Evolutionary conservation across 352 stramenopile species (phyloP).

Genomic region (Pythium graminicola): DNA sequence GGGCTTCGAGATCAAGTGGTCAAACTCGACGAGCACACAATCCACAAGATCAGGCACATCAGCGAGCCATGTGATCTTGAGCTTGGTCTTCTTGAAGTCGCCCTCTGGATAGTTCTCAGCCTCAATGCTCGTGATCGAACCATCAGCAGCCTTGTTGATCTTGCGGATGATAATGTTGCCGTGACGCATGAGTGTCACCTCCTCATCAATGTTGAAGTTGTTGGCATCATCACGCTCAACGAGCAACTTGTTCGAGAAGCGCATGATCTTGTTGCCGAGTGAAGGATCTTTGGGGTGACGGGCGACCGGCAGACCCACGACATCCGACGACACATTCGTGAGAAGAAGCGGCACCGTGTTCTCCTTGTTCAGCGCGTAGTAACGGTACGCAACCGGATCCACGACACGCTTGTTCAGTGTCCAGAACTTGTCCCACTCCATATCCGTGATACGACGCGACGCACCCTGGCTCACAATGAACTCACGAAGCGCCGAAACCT

Average conservation of each 20-base stretch:
- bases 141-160: conserved; percentile 50
- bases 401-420: conserved; percentile 98
- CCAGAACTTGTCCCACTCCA: conserved; percentile 99
- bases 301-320: conserved; percentile 56
- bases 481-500: conserved; percentile 91
- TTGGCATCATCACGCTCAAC: conserved; percentile 95
- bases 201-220: conserved; percentile 92
- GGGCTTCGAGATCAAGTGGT: conserved; percentile 98
- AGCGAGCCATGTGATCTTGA: conserved; percentile 96
- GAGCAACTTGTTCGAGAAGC: conserved; percentile 86
- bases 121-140: conserved; percentile 54
- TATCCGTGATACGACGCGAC: conserved; percentile 95
- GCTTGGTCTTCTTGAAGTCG: conserved; percentile 94
- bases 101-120: conserved; percentile 69
- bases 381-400: conserved; percentile 92
- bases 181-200: conserved; percentile 97
- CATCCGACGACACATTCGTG: conserved; percentile 56
- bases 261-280: conserved; percentile 83
- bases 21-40: conserved; percentile 95
- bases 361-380: conserved; percentile 94
- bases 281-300: conserved; percentile 76
- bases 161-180: conserved; percentile 88
- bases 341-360: conserved; percentile 87
- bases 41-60: conserved; percentile 85
- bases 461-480: conserved; percentile 98